Percentiles rank a stretch among this genome's conserved stretches.
Evolutionary conservation across 345 rosid species (phyloP).

Genomic region (Cochlearia excelsa): DNA sequence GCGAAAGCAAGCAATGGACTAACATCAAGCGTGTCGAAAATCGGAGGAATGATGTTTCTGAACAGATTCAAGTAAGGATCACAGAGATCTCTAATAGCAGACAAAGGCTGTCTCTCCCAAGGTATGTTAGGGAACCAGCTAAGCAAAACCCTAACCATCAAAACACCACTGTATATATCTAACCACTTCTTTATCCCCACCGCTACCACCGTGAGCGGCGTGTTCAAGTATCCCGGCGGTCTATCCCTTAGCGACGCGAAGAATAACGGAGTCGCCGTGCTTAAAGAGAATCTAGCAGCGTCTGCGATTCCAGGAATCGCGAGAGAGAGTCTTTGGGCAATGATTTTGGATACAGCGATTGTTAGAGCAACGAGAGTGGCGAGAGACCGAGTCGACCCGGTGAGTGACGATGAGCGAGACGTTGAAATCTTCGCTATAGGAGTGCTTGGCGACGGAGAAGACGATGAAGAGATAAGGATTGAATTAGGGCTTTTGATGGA

Average conservation of each 20-base stretch:
- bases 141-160: constrained; percentile 90
- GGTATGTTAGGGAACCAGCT: constrained; percentile 95
- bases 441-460: background rate
- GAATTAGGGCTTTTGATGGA: constrained; percentile 20
- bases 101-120: constrained; percentile 85
- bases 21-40: constrained; percentile 73
- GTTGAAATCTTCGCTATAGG: background rate
- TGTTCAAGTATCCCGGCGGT: constrained; percentile 55
- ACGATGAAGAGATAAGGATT: constrained; percentile 7
- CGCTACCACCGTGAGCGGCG: constrained; percentile 79
- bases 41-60: constrained; percentile 77
- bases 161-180: constrained; percentile 78
- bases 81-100: constrained; percentile 77
- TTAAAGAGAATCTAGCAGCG: constrained; percentile 16
- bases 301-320: background rate
- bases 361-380: constrained; percentile 23
- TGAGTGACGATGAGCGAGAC: background rate
- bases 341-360: constrained; percentile 7
- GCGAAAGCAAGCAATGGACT: constrained; percentile 84
- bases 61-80: constrained; percentile 88
- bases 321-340: background rate
- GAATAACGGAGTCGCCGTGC: constrained; percentile 48
- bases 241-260: constrained; percentile 58
- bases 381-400: constrained; percentile 27
- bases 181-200: constrained; percentile 84